Base-by-base conservation (phyloP, 495 filamentous ascomycete genomes). In the Daldinia vernicosa region DNA sequence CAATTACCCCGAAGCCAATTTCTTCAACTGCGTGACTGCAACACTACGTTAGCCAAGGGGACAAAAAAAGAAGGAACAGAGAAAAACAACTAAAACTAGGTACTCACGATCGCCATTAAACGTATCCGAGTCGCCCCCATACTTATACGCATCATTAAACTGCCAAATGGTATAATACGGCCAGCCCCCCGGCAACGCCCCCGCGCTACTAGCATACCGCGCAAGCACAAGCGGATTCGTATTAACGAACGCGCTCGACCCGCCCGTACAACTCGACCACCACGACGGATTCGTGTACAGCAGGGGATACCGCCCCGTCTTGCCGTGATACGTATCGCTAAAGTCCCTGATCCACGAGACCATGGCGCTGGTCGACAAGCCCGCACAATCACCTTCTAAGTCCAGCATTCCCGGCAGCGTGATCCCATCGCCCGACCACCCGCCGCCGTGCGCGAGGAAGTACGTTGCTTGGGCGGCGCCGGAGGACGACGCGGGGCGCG, bases 321-420 rank as follows among this genome's bases (percentile, higher is more conserved):
- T 76, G 43, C 70, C 40, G 35, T 87, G 79, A 55, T 91, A 91
- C 2, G 81, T 84, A 39, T 86, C 77, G 56, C 85, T 85, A 67
- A 91, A 91, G 60, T 85, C 83, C 56, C 78, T 71, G 78, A 91
- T 85, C 88, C 88, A 91, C 22, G 79, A 72, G 0, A 89, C 85
- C 84, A 90, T 90, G n/a, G 73, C 78, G 12, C 80, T 78, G 0
- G 76, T 45, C 17, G 79, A 82, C 54, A 90, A 78, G 0, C 87
- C 87, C 67, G 83, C 88, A 76, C 88, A 90, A 15, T 83, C 81
- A 9, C 78, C 77, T 77, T 91, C 89, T 26, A 91, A 80, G 75
- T 90, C 89, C 14, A 91, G 80, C 88, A 90, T 90, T 2, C 89
- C 89, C 0, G 89, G 89, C 0, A 91, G 81, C 6, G 88, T 91